Evolutionary conservation across 1,139 yeast species (phyloP).

Genomic region (Pichia terricola): DNA sequence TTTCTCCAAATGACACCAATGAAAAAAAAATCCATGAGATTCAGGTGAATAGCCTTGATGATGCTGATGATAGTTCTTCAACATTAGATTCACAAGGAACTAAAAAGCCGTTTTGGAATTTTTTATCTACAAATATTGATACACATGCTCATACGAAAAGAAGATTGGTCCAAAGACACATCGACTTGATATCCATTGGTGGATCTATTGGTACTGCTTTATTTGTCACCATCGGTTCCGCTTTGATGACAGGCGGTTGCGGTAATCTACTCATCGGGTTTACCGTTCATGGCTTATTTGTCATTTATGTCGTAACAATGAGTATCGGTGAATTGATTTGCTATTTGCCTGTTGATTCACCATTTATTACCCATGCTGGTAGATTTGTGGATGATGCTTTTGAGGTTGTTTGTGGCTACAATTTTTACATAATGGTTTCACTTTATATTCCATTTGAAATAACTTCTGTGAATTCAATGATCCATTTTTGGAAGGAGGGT

Average conservation of each 20-base stretch:
- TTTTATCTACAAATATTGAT: constrained; percentile 1
- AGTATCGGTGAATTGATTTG: constrained; percentile 44
- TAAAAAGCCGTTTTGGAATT: not conserved
- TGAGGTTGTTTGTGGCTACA: constrained; percentile 37
- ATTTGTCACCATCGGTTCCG: constrained; percentile 63
- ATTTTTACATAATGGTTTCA: constrained; percentile 40
- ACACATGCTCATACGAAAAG: constrained; percentile 8
- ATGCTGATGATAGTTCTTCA: not conserved
- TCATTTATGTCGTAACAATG: constrained; percentile 30
- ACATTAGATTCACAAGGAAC: not conserved
- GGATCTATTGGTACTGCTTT: constrained; percentile 78
- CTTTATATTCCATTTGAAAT: constrained; percentile 43
- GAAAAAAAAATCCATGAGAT: not conserved
- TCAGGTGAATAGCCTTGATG: not conserved
- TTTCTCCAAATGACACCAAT: not conserved
- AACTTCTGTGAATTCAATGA: constrained; percentile 41
- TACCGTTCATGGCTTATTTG: constrained; percentile 35
- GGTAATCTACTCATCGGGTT: constrained; percentile 62
- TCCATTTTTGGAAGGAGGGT: constrained; percentile 43
- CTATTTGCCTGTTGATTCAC: constrained; percentile 39
- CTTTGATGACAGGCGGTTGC: constrained; percentile 64
- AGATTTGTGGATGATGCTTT: constrained; percentile 43
- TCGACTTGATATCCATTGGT: constrained; percentile 68
- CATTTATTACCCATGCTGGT: constrained; percentile 43
- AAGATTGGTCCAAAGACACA: constrained; percentile 41